phyloP scores from a whole-genome alignment of 345 rosid genomes.

The Heritiera fomes region DNA sequence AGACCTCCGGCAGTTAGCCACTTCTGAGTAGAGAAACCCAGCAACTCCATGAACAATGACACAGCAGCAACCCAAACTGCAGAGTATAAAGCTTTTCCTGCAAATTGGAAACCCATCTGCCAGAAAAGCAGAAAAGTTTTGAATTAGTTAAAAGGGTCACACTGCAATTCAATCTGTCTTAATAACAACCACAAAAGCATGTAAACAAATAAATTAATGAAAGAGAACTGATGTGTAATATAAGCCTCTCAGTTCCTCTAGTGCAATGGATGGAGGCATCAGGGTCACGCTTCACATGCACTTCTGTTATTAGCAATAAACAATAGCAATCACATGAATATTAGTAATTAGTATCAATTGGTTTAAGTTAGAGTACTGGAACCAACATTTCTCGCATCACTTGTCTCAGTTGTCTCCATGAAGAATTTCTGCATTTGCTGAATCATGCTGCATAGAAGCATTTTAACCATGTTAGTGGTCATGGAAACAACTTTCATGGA shows the following conservation, averaged over 20 bases:
- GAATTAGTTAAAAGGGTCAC: constrained; percentile 5
- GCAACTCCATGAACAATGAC: constrained; percentile 92
- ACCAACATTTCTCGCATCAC: constrained; percentile 69
- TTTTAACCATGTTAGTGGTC: constrained; percentile 31
- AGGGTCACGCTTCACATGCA: background rate
- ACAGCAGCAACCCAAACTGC: constrained; percentile 97
- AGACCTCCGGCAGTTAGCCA: constrained; percentile 99
- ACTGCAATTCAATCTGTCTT: background rate
- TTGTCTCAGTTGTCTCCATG: constrained; percentile 53
- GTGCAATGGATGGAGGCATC: background rate
- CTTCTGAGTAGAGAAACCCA: constrained; percentile 93
- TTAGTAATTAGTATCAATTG: background rate
- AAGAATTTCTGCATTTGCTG: constrained; percentile 68
- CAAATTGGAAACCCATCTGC: constrained; percentile 97
- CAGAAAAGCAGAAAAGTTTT: constrained; percentile 10
- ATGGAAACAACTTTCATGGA: constrained; percentile 13
- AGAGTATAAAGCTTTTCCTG: constrained; percentile 81
- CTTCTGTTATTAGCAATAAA: background rate
- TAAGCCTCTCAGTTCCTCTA: background rate
- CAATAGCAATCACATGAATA: constrained; percentile 1
- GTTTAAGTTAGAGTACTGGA: background rate
- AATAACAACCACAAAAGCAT: constrained; percentile 15
- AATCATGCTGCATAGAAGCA: constrained; percentile 54
- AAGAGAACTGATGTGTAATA: background rate
- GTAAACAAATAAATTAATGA: background rate